Conservation (phyloP, 106 monocot genomes). For the Acorus gramineus region DNA sequence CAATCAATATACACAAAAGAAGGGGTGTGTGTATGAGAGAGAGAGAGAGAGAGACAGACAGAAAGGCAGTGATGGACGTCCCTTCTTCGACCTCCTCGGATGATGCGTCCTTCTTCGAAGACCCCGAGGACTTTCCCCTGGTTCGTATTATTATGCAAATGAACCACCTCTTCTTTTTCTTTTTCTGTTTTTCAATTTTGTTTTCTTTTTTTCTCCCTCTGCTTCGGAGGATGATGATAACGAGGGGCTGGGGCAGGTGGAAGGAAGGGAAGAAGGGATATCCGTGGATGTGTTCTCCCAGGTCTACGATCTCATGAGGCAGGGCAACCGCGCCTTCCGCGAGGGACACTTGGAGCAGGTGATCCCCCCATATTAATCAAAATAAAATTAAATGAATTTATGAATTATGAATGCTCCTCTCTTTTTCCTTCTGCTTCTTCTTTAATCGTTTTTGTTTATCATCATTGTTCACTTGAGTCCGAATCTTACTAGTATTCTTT, state of each 20-base stretch:
- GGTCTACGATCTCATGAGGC: constrained; percentile 46
- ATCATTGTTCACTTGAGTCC: not conserved
- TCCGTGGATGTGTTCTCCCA: constrained; percentile 22
- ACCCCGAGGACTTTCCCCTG: constrained; percentile 49
- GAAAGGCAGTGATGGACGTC: no score
- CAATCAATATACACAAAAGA: no score
- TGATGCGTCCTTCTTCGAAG: not conserved
- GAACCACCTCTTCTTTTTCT: not conserved
- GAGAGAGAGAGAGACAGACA: no score
- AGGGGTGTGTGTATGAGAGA: no score
- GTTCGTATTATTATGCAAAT: constrained; percentile 7
- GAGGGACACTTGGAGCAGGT: constrained; percentile 62
- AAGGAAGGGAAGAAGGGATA: constrained; percentile 25
- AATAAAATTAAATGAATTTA: not conserved
- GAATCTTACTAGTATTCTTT: not conserved
- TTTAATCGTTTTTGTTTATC: not conserved
- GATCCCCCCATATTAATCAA: not conserved
- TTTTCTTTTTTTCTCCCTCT: not conserved
- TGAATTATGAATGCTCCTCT: not conserved
- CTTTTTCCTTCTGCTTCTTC: not conserved
- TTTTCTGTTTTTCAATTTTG: not conserved
- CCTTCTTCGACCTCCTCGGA: not conserved
- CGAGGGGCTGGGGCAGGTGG: constrained; percentile 16
- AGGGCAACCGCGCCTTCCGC: constrained; percentile 53
- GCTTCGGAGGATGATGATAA: not conserved